phyloP scores from a whole-genome alignment of 148 eudicot species.

The Vaccinium corymbosum region DNA sequence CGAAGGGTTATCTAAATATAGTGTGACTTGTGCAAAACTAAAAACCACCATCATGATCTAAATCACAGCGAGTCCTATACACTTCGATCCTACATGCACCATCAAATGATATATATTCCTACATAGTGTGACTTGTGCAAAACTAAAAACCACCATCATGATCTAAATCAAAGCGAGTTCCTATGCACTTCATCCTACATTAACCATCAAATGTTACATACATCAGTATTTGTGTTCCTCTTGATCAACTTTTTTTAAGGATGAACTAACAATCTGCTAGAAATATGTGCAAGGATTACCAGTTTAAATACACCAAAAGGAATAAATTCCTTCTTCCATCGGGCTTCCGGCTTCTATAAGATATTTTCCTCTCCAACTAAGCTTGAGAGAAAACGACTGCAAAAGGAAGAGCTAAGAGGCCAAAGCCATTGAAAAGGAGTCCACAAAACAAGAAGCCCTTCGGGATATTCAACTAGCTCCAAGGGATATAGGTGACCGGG shows the following conservation, averaged over 20 bases:
- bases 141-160: neutral
- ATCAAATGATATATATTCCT: neutral
- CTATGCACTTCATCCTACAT: neutral
- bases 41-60: neutral
- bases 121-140: conserved; percentile 4
- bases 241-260: neutral
- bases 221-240: neutral
- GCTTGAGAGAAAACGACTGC: neutral
- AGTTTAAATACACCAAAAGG: neutral
- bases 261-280: neutral
- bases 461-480: neutral
- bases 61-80: neutral
- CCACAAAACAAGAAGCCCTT: neutral
- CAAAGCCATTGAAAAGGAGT: neutral
- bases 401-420: neutral
- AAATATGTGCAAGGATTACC: neutral
- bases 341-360: neutral
- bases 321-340: neutral
- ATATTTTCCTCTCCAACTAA: neutral
- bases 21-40: conserved; percentile 2
- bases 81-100: neutral
- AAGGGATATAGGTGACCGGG: neutral
- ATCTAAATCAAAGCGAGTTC: neutral
- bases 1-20: neutral
- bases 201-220: neutral